Conservation (phyloP, 2,329 filamentous ascomycete genomes). For the Daldinia sp. region DNA sequence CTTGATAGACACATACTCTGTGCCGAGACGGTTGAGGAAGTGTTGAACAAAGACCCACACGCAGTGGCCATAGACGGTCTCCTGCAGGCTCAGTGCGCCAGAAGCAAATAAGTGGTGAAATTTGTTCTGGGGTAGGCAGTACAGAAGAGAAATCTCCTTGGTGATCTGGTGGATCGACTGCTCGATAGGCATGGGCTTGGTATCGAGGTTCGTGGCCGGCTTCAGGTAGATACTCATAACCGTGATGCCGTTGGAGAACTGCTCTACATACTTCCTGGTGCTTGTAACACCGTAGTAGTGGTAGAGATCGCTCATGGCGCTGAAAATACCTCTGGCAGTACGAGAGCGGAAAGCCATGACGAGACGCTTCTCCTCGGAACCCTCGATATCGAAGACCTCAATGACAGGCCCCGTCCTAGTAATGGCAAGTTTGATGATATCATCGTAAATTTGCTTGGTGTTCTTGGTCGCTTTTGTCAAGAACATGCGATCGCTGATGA, state of each 20-base stretch:
- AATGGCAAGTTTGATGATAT: conserved; percentile 89
- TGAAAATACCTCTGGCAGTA: conserved; percentile 93
- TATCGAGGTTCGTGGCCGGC: conserved; percentile 70
- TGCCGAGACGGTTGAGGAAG: conserved; percentile 93
- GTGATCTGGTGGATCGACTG: conserved; percentile 98
- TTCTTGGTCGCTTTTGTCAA: conserved; percentile 95
- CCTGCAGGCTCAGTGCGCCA: conserved; percentile 89
- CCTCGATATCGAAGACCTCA: conserved; percentile 96
- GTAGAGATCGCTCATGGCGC: conserved; percentile 93
- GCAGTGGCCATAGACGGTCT: conserved; percentile 97
- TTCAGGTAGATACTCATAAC: conserved; percentile 96
- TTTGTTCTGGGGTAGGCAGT: conserved; percentile 98
- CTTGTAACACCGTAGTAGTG: conserved; percentile 98
- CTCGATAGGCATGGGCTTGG: conserved; percentile 81
- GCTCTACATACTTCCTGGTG: conserved; percentile 96
- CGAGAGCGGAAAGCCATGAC: conserved; percentile 95
- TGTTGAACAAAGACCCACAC: conserved; percentile 98
- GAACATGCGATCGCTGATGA: conserved; percentile 94
- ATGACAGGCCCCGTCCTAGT: conserved; percentile 92
- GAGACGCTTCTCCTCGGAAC: conserved; percentile 89
- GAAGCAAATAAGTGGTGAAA: conserved; percentile 90
- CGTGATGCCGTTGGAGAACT: conserved; percentile 98
- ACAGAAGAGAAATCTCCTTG: conserved; percentile 96
- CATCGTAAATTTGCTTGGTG: conserved; percentile 95
- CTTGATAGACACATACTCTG: conserved; percentile 89